Evolutionary conservation across 148 eudicot species (phyloP).

Genomic region (Arbutus unedo): DNA sequence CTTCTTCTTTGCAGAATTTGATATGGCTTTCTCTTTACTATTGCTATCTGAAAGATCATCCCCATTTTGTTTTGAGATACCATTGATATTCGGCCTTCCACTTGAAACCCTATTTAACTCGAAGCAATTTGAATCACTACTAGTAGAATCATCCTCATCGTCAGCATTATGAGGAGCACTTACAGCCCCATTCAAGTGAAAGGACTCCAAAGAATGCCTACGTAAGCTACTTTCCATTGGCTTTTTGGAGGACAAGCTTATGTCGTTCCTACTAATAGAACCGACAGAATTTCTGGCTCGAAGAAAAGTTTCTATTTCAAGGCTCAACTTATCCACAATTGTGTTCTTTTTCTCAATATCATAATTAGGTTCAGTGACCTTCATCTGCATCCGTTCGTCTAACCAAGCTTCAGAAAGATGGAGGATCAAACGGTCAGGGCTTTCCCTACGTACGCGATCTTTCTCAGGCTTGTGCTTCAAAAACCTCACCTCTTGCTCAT

Average conservation of each 20-base stretch:
- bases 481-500: constrained; percentile 65
- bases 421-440: constrained; percentile 57
- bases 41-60: constrained; percentile 21
- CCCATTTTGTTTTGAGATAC: constrained; percentile 20
- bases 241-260: constrained; percentile 15
- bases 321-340: constrained; percentile 59
- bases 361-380: constrained; percentile 29
- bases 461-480: constrained; percentile 44
- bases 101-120: constrained; percentile 37
- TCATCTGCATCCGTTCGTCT: constrained; percentile 78
- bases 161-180: constrained; percentile 58
- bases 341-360: constrained; percentile 37
- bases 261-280: constrained; percentile 19
- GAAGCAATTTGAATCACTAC: constrained; percentile 44
- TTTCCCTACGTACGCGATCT: constrained; percentile 39
- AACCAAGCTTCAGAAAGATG: constrained; percentile 93
- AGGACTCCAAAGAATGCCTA: constrained; percentile 61
- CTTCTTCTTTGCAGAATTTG: constrained; percentile 29
- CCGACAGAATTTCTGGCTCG: constrained; percentile 38
- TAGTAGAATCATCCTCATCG: constrained; percentile 47
- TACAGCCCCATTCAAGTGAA: constrained; percentile 52
- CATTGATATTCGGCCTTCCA: constrained; percentile 23
- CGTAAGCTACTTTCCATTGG: constrained; percentile 30
- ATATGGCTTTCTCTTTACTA: constrained; percentile 20
- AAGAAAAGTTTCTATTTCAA: constrained; percentile 74